These are phyloP conservation scores for Naganishia antarctica DNA, from an alignment of 768 basidiomycete species.

Conservation along the genomic window DNA sequence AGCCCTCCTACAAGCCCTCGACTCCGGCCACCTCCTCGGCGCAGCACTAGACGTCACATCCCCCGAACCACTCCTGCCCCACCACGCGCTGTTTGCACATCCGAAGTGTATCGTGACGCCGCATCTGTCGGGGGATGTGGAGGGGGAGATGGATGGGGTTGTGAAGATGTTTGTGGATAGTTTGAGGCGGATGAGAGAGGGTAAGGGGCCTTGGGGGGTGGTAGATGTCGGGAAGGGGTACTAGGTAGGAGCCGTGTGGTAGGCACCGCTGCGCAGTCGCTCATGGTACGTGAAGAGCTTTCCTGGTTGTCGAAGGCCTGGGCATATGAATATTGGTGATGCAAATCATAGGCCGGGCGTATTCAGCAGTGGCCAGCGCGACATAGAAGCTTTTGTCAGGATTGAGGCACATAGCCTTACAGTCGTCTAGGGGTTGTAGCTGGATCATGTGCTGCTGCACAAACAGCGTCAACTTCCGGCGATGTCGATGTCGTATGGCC, in stretches of 20 bases:
- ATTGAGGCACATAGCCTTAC: no score
- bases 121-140: constrained; percentile 46
- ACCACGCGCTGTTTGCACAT: constrained; percentile 47
- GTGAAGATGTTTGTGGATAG: constrained; percentile 46
- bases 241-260: constrained; percentile 26
- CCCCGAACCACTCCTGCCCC: constrained; percentile 49
- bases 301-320: no score
- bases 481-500: no score
- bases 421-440: no score
- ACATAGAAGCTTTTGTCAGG: no score
- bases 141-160: constrained; percentile 41
- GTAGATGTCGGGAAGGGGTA: constrained; percentile 45
- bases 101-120: constrained; percentile 49
- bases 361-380: no score
- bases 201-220: constrained; percentile 36
- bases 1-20: constrained; percentile 33
- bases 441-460: no score
- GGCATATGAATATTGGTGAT: no score
- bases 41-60: constrained; percentile 49
- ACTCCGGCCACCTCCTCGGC: constrained; percentile 34
- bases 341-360: no score
- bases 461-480: no score
- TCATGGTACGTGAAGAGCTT: no score
- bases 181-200: constrained; percentile 38
- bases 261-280: no score